Conservation (phyloP, 129 eudicot genomes). For the sunflower (Helianthus annuus) region DNA sequence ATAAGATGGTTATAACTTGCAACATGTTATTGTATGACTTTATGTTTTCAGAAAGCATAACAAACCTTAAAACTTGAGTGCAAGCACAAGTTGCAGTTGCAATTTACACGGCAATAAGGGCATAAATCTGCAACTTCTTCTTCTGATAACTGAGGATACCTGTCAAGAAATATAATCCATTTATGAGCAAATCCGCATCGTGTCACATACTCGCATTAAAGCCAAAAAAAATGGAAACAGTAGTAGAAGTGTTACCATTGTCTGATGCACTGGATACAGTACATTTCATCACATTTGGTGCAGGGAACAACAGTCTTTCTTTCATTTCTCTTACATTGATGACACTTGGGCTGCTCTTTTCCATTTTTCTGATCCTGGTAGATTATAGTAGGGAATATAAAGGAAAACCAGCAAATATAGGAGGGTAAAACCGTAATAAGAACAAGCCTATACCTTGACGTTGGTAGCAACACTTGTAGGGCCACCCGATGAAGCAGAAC, state of each 20-base stretch:
- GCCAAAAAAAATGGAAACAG: slow-evolving; percentile 4
- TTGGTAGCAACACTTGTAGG: slow-evolving; percentile 18
- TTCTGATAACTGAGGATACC: slow-evolving; percentile 44
- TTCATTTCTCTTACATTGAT: slow-evolving; percentile 69
- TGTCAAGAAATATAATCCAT: slow-evolving; percentile 22
- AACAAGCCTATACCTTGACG: slow-evolving; percentile 22
- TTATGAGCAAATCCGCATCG: slow-evolving; percentile 2
- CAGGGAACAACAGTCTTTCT: slow-evolving; percentile 72
- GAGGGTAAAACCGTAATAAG: slow-evolving; percentile 1
- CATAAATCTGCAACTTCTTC: slow-evolving; percentile 36
- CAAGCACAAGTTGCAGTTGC: slow-evolving; percentile 43
- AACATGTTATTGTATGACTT: neutral
- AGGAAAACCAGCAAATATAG: slow-evolving; percentile 11
- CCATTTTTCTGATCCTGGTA: slow-evolving; percentile 35
- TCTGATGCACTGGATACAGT: slow-evolving; percentile 72
- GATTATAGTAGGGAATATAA: slow-evolving; percentile 19
- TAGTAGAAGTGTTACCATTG: slow-evolving; percentile 51
- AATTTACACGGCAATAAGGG: slow-evolving; percentile 43
- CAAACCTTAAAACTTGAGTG: slow-evolving; percentile 36
- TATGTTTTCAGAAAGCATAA: slow-evolving; percentile 1
- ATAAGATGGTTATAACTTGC: slow-evolving; percentile 14
- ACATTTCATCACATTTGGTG: slow-evolving; percentile 55
- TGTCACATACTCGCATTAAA: neutral
- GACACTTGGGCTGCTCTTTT: slow-evolving; percentile 49
- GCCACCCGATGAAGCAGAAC: slow-evolving; percentile 39